Evolutionary conservation across 768 basidiomycete genomes (phyloP).

Genomic region (Hygrocybe coccinea): DNA sequence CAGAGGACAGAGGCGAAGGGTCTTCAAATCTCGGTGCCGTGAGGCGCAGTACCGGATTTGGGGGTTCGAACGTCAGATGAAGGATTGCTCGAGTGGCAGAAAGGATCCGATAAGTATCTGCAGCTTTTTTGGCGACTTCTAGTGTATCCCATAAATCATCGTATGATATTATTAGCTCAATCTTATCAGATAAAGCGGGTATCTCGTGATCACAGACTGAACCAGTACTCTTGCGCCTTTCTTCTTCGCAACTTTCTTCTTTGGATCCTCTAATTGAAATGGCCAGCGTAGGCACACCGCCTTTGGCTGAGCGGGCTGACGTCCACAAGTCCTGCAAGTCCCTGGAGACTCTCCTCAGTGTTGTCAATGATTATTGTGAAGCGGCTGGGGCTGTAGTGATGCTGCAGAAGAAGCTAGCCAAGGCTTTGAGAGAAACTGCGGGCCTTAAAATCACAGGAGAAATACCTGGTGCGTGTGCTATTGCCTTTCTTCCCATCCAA

Average conservation of each 20-base stretch:
- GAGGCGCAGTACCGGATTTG: constrained; percentile 75
- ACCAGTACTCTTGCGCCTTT: no score
- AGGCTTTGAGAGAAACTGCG: constrained; percentile 63
- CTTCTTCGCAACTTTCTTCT: constrained; percentile 21
- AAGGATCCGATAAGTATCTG: no score
- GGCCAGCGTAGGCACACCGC: constrained; percentile 18
- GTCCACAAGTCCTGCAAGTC: constrained; percentile 80
- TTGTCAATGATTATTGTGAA: constrained; percentile 73
- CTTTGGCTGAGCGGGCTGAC: constrained; percentile 58
- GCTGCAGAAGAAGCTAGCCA: constrained; percentile 72
- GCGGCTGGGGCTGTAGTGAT: constrained; percentile 55
- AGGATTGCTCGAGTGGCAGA: no score
- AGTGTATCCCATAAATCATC: no score
- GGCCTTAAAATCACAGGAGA: constrained; percentile 53
- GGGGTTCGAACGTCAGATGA: constrained; percentile 69
- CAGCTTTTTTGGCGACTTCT: no score
- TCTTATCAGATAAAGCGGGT: no score
- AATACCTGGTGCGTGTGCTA: constrained; percentile 62
- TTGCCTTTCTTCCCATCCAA: background rate
- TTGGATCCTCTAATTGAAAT: constrained; percentile 17
- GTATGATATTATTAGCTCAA: no score
- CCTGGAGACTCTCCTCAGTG: constrained; percentile 59
- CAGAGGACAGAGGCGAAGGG: constrained; percentile 62
- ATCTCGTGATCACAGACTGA: no score
- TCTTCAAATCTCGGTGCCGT: constrained; percentile 64